Base-by-base conservation (phyloP, 257 asterid genomes). In the Gentiana dahurica region DNA sequence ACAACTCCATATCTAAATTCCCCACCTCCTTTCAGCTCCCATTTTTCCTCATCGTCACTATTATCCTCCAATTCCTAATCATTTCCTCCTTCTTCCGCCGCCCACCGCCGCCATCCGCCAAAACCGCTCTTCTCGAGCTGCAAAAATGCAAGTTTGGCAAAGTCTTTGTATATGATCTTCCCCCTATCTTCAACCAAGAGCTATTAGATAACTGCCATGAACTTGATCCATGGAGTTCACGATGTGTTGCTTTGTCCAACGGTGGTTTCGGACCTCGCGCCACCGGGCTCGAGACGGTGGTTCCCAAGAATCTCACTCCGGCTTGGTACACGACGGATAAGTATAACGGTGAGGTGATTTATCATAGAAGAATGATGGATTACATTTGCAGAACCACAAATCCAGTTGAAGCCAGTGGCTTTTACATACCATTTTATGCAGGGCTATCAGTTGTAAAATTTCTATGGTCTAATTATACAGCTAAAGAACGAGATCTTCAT, bases 401-500 rank as follows among this genome's bases (percentile, higher is more conserved):
- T 66, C 74, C 81, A 5, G 83, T 63, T 49, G 67, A 68, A 1
- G 94, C 94, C 4, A 66, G 87, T 55, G 89, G 86, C 24, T 78
- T 69, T 63, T 83, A 80, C 74, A 60, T 80, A 7, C 89, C 93
- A 11, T 80, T 80, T 46, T 83, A 83, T 13, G 95, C 94, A 0
- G 97, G 97, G 5, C 84, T 81, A 43, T 86, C 94, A 2, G 89
- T 76, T 1, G 89, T 84, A 4, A 86, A 78, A 62, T 79, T 68
- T 63, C 54, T 86, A 8, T 79, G 84, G 87, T 58, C 39, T 11
- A 87, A 89, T 61, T 81, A 78, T 65, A 76, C 81, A 5, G 55
- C 73, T 4, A 66, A 34, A 0, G 51, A 65, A 5, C 79, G 89
- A 6, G 96, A 87, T 65, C 58, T 62, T 38, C 87, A 69, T 4